Percentiles rank a stretch among this genome's conserved stretches.
phyloP scores from a whole-genome alignment of 306 rosid species.

The Dalbergia cultrata region DNA sequence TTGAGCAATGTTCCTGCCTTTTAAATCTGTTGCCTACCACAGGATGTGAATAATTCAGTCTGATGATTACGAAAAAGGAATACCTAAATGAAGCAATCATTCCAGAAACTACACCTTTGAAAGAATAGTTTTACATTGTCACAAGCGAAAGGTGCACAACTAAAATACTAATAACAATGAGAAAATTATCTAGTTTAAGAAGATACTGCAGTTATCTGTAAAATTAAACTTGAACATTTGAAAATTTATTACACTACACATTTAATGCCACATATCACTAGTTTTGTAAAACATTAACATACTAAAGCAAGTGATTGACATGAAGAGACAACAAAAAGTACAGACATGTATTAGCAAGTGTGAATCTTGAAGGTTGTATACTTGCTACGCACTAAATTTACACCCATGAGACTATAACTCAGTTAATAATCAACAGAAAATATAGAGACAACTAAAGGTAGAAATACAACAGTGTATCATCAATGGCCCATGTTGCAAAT shows the following conservation, averaged over 20 bases:
- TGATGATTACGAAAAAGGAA: conserved; percentile 32
- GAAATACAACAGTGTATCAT: too few relatives aligned
- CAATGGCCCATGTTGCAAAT: background rate
- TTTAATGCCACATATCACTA: too few relatives aligned
- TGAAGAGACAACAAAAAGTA: too few relatives aligned
- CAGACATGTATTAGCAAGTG: too few relatives aligned
- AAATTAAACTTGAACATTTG: conserved; percentile 23
- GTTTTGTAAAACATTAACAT: too few relatives aligned
- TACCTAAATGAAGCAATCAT: conserved; percentile 28
- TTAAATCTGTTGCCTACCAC: conserved; percentile 62
- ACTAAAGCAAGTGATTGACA: too few relatives aligned
- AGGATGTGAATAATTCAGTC: conserved; percentile 38
- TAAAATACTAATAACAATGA: conserved; percentile 32
- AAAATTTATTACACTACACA: background rate
- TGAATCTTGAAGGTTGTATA: too few relatives aligned
- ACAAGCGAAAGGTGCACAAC: background rate
- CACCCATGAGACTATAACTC: too few relatives aligned
- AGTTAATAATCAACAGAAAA: too few relatives aligned
- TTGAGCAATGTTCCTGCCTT: conserved; percentile 69
- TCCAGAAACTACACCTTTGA: conserved; percentile 1
- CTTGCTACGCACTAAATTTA: too few relatives aligned
- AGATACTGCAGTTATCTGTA: conserved; percentile 15
- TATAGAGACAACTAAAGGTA: too few relatives aligned
- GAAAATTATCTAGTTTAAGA: conserved; percentile 2
- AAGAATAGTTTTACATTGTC: conserved; percentile 25